Base-by-base conservation (phyloP, 1,284 basidiomycete species). In the Melampsora occidentalis region DNA sequence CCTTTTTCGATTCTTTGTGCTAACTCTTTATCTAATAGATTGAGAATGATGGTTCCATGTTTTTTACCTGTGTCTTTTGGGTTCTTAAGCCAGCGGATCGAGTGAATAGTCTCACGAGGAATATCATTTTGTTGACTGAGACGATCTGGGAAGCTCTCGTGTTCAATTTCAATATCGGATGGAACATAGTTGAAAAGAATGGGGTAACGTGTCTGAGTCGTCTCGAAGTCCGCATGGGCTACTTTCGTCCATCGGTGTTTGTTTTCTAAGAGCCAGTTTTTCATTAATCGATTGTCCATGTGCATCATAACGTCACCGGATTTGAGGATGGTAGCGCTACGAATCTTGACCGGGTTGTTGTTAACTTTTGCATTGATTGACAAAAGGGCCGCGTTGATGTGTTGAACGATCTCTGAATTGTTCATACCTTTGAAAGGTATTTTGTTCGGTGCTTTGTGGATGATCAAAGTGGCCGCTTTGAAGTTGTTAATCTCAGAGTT, bases 171-270 rank as follows among this genome's bases (percentile, higher is more conserved):
- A 39, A 66, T 39, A 6, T 5, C 20, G n/a, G 28, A 20, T 25
- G 46, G 49, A 25, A 39, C 28, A 31, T 10, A 33, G 39, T 51
- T 42, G 12, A 28, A 25, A 3, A 69, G 28, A 28, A 69, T 33
- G 4, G 67, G 57, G 48, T 16, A 57, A 5, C 31, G 28, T 7
- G 12, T 69, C 2, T 48, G 67, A 12, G 12, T 28, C 1, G 67
- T 53, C 22, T 9, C 28, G 5, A 53, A 33, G 25, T 69, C 25
- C n/a, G n/a, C n/a, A 10, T 69, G 68, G 2, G 59, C 68, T 7
- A 57, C 7, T 25, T 35, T 57, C 1, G 68, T 46, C 68, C 68
- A 69, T 28, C 42, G 66, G 20, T 69, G 66, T 31, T 69, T 69
- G n/a, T 69, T 69, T 1, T 31, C 66, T 10, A 69, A 12, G 1